phyloP scores from a whole-genome alignment of 2,329 filamentous ascomycete genomes.

The Pseudogymnoascus sp. region DNA sequence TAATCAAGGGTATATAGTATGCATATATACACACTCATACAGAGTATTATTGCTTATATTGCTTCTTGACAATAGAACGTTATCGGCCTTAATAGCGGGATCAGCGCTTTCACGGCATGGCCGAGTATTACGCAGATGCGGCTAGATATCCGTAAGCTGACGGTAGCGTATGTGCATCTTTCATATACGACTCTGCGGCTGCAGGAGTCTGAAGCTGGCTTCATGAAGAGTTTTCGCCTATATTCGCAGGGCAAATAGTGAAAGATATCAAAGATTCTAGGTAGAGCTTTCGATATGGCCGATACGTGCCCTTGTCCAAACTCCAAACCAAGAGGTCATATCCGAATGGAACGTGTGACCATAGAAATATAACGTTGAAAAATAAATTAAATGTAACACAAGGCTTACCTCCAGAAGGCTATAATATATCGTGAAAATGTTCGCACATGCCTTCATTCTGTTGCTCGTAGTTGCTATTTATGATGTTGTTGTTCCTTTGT shows the following conservation, averaged over 20 bases:
- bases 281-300: not conserved
- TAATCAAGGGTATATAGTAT: not conserved
- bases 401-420: not conserved
- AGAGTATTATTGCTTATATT: not conserved
- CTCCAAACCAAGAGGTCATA: not conserved
- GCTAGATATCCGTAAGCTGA: slow-evolving; percentile 2
- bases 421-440: not conserved
- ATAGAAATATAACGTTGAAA: not conserved
- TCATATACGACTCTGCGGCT: not conserved
- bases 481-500: not conserved
- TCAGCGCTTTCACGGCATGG: not conserved
- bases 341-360: not conserved
- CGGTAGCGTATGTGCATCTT: not conserved
- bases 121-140: not conserved
- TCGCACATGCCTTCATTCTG: not conserved
- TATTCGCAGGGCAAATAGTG: not conserved
- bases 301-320: not conserved
- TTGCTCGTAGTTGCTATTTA: not conserved
- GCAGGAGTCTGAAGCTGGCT: not conserved
- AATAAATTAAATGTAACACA: not conserved
- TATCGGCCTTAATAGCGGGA: not conserved
- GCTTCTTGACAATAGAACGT: not conserved
- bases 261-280: not conserved
- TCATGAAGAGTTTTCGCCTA: not conserved
- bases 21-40: not conserved